Base-by-base conservation (phyloP, 1,284 basidiomycete genomes). In the Caloboletus firmus region DNA sequence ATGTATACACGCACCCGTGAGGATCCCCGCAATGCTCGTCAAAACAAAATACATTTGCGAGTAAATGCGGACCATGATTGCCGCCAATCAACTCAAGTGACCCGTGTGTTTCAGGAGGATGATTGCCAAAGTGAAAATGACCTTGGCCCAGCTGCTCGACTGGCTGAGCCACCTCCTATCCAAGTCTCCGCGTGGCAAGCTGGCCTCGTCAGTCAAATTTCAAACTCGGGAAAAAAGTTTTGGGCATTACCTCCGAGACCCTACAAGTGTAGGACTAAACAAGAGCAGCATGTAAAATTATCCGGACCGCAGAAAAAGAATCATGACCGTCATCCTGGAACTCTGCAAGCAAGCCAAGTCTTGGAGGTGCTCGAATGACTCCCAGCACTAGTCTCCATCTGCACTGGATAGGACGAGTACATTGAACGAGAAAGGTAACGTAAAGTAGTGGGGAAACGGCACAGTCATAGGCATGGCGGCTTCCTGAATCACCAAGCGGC, bases 21-120 rank as follows among this genome's bases (percentile, higher is more conserved):
- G 37, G 17, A 65, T 5, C 9, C 31, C 40, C 6, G 61, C 50
- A 15, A 65, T 8, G 22, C 44, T 46, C 5, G 37, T 48, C 43
- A 52, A 45, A 37, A 47, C 24, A 7, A 65, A 52, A 18, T 61
- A 53, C 20, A 55, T 34, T 20, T 54, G 65, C 17, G 50, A 48
- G 13, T 61, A 22, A 5, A 35, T 30, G 4, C 26, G 42, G n/a
- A 2, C 9, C 64, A 63, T 64, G 40, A 15, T 34, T 20, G 6
- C 22, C 32, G n/a, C 1, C 1, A 13, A 10, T 24, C 43, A 45
- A 22, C 31, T 47, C 36, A 35, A 36, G 31, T n/a, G 22, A n/a
- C n/a, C n/a, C 34, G 8, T 4, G 28, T 12, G 28, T 20, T 9
- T 35, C n/a, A 6, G 7, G 18, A 5, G 41, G 17, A 28, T 11